Evolutionary conservation across 768 basidiomycete species (phyloP).

Genomic region (Hemileccinum impolitum): DNA sequence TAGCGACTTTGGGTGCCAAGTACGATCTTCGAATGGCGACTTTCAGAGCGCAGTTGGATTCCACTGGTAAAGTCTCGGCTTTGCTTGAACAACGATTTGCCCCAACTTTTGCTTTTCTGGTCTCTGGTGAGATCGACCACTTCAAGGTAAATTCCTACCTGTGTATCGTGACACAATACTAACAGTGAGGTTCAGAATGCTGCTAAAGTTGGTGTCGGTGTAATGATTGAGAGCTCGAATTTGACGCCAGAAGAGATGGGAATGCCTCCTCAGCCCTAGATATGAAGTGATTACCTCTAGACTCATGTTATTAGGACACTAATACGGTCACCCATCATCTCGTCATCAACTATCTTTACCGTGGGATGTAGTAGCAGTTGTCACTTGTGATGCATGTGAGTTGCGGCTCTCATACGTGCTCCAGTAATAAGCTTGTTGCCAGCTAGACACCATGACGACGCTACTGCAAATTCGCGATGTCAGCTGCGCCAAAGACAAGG

Average conservation of each 20-base stretch:
- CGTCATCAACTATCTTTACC: slow-evolving; percentile 7
- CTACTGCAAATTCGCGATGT: slow-evolving; percentile 56
- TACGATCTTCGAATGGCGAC: slow-evolving; percentile 93
- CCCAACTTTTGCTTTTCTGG: slow-evolving; percentile 90
- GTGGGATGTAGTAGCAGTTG: slow-evolving; percentile 14
- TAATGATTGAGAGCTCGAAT: slow-evolving; percentile 90
- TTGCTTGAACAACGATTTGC: slow-evolving; percentile 94
- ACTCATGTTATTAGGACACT: slow-evolving; percentile 22
- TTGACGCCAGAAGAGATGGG: slow-evolving; percentile 84
- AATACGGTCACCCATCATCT: slow-evolving; percentile 17
- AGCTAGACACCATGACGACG: slow-evolving; percentile 8
- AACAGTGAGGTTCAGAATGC: slow-evolving; percentile 56
- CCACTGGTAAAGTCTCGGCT: slow-evolving; percentile 92
- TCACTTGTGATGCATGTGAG: not conserved
- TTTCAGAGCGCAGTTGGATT: slow-evolving; percentile 93
- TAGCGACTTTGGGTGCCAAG: slow-evolving; percentile 93
- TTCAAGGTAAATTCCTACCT: slow-evolving; percentile 66
- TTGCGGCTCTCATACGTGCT: too few species aligned
- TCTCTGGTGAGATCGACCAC: slow-evolving; percentile 98
- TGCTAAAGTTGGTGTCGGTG: slow-evolving; percentile 93
- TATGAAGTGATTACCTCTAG: slow-evolving; percentile 29
- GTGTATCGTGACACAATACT: not conserved
- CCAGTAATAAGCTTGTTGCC: not conserved
- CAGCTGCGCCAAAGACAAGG: slow-evolving; percentile 45
- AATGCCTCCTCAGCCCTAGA: slow-evolving; percentile 51